Evolutionary conservation across 1,284 basidiomycete species (phyloP).

Genomic region (Coniferiporia sulphurascens): DNA sequence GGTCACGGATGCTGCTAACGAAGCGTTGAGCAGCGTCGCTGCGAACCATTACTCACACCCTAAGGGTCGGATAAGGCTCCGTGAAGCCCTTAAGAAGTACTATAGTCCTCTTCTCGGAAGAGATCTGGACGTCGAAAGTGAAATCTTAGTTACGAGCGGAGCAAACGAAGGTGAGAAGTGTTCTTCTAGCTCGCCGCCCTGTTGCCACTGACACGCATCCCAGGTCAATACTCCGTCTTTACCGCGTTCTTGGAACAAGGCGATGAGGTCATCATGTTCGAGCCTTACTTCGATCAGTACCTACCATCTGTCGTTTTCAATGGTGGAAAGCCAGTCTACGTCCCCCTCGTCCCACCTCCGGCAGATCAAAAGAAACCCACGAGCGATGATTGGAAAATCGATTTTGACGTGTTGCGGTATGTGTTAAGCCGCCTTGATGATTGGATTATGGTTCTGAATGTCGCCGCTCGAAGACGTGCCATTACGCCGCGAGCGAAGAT

Average conservation of each 20-base stretch:
- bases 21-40: slow-evolving; percentile 63
- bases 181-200: not conserved
- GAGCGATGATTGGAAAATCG: slow-evolving; percentile 82
- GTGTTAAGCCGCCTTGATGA: slow-evolving; percentile 19
- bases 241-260: slow-evolving; percentile 84
- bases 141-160: slow-evolving; percentile 93
- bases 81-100: slow-evolving; percentile 79
- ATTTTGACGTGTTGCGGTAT: slow-evolving; percentile 80
- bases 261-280: slow-evolving; percentile 98
- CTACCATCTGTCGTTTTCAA: slow-evolving; percentile 90
- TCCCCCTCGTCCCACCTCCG: slow-evolving; percentile 86
- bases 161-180: slow-evolving; percentile 79
- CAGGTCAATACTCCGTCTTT: slow-evolving; percentile 89
- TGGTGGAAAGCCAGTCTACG: slow-evolving; percentile 88
- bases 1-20: slow-evolving; percentile 73
- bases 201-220: not conserved
- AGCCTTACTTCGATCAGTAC: slow-evolving; percentile 98
- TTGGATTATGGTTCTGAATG: not conserved
- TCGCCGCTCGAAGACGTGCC: slow-evolving; percentile 47
- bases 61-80: slow-evolving; percentile 78
- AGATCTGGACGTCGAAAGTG: slow-evolving; percentile 77
- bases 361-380: slow-evolving; percentile 46
- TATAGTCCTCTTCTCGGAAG: slow-evolving; percentile 72
- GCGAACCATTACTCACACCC: slow-evolving; percentile 91
- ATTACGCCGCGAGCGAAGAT: slow-evolving; percentile 87